These are phyloP conservation scores for Myochromella boudieri DNA, from an alignment of 768 basidiomycete genomes.

Conservation along the genomic window DNA sequence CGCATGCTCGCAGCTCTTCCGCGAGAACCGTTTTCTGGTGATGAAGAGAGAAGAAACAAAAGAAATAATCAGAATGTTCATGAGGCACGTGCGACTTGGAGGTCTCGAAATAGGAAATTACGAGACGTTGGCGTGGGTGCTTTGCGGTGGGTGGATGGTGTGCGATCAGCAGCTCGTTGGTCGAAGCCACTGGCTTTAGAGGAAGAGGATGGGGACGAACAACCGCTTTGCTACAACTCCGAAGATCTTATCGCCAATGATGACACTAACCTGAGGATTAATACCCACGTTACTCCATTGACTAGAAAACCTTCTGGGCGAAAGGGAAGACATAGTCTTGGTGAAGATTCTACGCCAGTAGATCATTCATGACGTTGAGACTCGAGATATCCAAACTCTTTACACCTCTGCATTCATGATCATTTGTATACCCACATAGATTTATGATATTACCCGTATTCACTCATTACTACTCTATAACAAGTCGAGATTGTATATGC, in stretches of 20 bases:
- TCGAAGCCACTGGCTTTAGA: constrained; percentile 42
- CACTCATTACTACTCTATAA: too few species aligned
- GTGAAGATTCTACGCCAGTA: constrained; percentile 42
- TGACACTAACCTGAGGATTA: constrained; percentile 25
- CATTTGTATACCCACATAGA: constrained; percentile 8
- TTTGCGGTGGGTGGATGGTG: constrained; percentile 72
- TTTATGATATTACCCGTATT: too few species aligned
- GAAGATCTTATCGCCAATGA: constrained; percentile 27
- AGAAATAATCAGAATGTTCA: constrained; percentile 7
- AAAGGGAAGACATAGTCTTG: constrained; percentile 51
- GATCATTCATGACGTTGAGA: constrained; percentile 19
- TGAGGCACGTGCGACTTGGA: constrained; percentile 52
- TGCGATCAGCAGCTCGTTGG: constrained; percentile 62
- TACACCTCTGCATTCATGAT: too few species aligned
- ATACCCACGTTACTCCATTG: constrained; percentile 55
- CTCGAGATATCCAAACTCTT: constrained; percentile 3
- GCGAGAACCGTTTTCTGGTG: constrained; percentile 36
- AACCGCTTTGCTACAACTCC: constrained; percentile 19
- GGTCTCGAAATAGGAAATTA: constrained; percentile 55
- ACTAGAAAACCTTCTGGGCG: constrained; percentile 65
- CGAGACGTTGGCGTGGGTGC: constrained; percentile 60
- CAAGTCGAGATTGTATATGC: too few species aligned
- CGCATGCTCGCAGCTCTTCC: constrained; percentile 74
- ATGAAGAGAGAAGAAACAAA: constrained; percentile 28
- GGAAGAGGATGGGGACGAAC: constrained; percentile 37